Evolutionary conservation across 2,329 filamentous ascomycete species (phyloP), one percentile per base, ranked within the genome.

Genomic region (Alternaria postmessia): DNA sequence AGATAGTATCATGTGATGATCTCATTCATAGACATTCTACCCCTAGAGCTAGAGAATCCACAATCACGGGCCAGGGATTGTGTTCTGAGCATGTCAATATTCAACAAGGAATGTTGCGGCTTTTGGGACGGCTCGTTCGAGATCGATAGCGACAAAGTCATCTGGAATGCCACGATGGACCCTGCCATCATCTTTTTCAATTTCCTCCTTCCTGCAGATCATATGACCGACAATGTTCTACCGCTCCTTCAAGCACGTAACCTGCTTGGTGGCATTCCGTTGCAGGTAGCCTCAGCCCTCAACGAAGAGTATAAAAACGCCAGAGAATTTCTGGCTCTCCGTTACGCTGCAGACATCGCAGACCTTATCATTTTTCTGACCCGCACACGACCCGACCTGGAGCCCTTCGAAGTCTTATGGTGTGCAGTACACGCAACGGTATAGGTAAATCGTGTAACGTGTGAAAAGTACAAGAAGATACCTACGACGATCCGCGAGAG

Each of bases 111-210:
- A 14, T 49, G 46, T 26, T 12, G 7, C 18, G 32, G 32, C 46
- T 9, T 24, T 36, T 49, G 46, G 46, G 46, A 49, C 20, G 46
- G 20, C 22, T 49, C 46, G 7, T 49, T 49, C 20, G 32, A 49
- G 46, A 49, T 38, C 46, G 11, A 7, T 36, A 22, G 16, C 30
- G 16, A 49, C 46, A 34, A 38, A 49, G 20, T 49, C n/a, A 16
- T 34, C n/a, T 49, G 46, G 46, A 49, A 22, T 14, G 30, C 32
- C 14, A n/a, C 11, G 5, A 34, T 11, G 16, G 20, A 49, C 34
- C 30, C 46, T 49, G 34, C 32, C 20, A 49, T 22, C 30, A 49
- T 49, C 46, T 36, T 49, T 38, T 49, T 34, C 20, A 49, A 49
- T 12, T 49, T 34, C 20, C 32, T 49, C 20, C 30, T 49, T 22